Evolutionary conservation across 2,329 filamentous ascomycete species (phyloP), one percentile per base, ranked within the genome.

Genomic region (Aspergillus unguis): DNA sequence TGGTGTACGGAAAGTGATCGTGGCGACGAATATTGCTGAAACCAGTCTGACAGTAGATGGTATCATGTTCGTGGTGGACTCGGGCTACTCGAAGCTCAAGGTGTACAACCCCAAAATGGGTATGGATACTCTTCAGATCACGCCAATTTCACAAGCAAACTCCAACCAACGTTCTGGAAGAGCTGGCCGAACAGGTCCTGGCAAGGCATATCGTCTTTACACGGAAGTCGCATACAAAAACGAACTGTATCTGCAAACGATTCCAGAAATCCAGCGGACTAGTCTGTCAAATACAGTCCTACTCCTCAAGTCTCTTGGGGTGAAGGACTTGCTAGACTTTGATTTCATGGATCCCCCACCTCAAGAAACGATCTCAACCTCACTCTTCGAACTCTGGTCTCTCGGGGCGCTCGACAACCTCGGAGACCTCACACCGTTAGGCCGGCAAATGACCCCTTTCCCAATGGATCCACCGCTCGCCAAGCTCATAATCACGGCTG

Each of bases 261-360:
- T 99, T 44, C 94, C 94, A 0, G 94, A 99, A 68, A 97, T 99
- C 38, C 94, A 99, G 72, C 84, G 94, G 17, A 99, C 94, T 0
- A 99, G 97, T 63, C 82, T 99, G 2, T 87, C 90, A 64, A 97
- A 97, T 63, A 97, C 92, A 0, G 92, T 99, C 3, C 79, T 99
- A 10, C 83, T 99, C 44, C 80, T 99, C 43, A 99, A 99, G 68
- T 96, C 90, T 0, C 81, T 99, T 0, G 94, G 94, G 0, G 92
- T 99, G 17, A 92, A 90, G 66, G 92, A 99, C 61, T 78, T 99
- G 7, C 75, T 99, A 1, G 92, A 99, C 70, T 99, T 99, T 66
- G 91, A 97, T 69, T 99, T 99, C 64, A 97, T 99, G 92, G 94
- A 99, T 62, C 94, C 94, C 1, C 94, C 94, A 5, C 94, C 94